Evolutionary conservation across 345 rosid species (phyloP), one percentile per base, ranked within the genome.

Genomic region (Dipteronia sinensis): DNA sequence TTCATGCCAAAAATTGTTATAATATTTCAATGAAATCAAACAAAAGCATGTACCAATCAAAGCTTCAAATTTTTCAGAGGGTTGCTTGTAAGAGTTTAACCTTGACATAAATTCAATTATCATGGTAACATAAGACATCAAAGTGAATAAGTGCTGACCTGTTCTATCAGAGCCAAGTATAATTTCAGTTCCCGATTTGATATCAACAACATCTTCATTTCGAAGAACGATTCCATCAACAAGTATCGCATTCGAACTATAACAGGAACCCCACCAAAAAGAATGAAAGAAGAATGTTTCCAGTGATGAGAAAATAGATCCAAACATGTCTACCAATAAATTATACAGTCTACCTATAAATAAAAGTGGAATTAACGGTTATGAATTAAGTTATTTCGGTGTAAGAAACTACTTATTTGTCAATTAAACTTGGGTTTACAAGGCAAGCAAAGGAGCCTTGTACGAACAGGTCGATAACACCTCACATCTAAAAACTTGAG

Each of bases 151-250:
- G 55, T 47, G 47, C 87, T 69, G 64, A 94, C 98, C 97, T 89
- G 87, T 86, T 78, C 81, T 84, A 75, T 22, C 76, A 77, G 87
- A 92, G 77, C 91, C 91, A 55, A 90, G 84, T 77, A 88, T 80
- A 65, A 91, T 90, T 85, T 93, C 98, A 69, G 91, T 83, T 73
- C 97, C 98, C 80, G 83, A 83, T 12, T 76, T 80, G 77, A 94
- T 82, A 31, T 86, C 86, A 22, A 82, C 81, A 11, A 80, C 83
- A 75, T 86, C 92, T 78, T 83, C 87, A 72, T 73, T 86, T 15
- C 79, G 81, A 49, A 95, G 71, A 59, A 82, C 73, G 51, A 82
- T 76, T 74, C 83, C 90, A 64, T 92, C 93, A 72, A 92, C 93
- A 76, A 92, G 86, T 81, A 92, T 90, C 44, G 80, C 74, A 64